These are phyloP conservation scores for Dipodascopsis tothii DNA, from an alignment of 805 yeast genomes.

Conservation along the genomic window DNA sequence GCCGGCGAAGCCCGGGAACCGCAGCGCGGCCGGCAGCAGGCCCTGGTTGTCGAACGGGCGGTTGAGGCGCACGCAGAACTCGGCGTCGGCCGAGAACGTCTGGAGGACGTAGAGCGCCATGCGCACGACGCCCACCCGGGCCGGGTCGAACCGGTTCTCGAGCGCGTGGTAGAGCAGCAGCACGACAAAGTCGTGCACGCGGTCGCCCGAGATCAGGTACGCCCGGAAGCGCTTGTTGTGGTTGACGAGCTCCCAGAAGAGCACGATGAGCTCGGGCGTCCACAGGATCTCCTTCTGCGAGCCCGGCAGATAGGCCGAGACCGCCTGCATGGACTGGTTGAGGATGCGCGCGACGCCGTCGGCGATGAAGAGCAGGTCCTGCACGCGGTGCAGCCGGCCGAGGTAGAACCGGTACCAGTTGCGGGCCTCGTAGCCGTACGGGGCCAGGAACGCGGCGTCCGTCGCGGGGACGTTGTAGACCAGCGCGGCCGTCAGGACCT, in stretches of 20 bases:
- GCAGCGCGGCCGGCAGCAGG: constrained; percentile 26
- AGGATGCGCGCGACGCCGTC: constrained; percentile 28
- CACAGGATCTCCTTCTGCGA: constrained; percentile 31
- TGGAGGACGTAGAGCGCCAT: constrained; percentile 31
- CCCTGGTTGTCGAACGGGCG: constrained; percentile 27
- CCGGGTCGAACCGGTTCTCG: constrained; percentile 36
- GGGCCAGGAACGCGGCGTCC: constrained; percentile 10
- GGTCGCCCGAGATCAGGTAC: constrained; percentile 37
- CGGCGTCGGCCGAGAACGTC: constrained; percentile 27
- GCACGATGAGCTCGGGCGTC: constrained; percentile 51
- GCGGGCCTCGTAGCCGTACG: constrained; percentile 6
- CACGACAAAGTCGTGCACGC: constrained; percentile 48
- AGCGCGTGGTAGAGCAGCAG: constrained; percentile 51
- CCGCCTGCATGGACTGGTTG: constrained; percentile 36
- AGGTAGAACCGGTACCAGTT: constrained; percentile 31
- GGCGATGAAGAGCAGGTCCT: constrained; percentile 33
- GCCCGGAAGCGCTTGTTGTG: constrained; percentile 45
- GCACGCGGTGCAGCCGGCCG: constrained; percentile 30
- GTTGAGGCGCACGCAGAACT: constrained; percentile 23
- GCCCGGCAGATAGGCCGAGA: constrained; percentile 28
- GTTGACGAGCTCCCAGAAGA: constrained; percentile 71
- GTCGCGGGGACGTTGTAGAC: constrained; percentile 53
- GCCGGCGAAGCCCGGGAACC: constrained; percentile 23
- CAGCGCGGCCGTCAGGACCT: constrained; percentile 53
- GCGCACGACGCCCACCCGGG: constrained; percentile 27